phyloP scores from a whole-genome alignment of 148 eudicot genomes.

The Selenicereus undatus region DNA sequence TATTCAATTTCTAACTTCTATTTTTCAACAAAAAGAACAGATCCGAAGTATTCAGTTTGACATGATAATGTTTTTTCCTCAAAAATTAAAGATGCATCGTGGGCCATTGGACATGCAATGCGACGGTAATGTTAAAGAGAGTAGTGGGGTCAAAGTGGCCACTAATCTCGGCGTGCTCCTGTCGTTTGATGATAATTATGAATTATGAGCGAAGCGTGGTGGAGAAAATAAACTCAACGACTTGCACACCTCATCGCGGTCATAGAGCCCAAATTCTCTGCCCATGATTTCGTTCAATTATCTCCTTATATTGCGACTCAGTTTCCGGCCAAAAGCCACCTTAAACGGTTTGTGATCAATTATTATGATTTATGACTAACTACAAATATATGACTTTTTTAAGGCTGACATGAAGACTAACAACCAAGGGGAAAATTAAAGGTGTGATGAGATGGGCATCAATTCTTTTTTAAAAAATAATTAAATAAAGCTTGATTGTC shows the following conservation, averaged over 20 bases:
- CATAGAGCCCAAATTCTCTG: no score
- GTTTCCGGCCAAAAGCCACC: neutral
- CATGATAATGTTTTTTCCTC: neutral
- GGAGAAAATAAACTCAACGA: neutral
- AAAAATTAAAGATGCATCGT: neutral
- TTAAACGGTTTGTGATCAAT: neutral
- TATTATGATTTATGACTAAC: neutral
- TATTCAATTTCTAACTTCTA: no score
- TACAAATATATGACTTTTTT: neutral
- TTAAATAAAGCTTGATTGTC: no score
- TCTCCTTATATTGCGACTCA: neutral
- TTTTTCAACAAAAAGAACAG: no score
- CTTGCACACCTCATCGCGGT: neutral
- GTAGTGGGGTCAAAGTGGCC: conserved; percentile 6
- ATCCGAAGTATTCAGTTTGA: no score
- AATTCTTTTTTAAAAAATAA: no score
- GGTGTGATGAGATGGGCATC: neutral
- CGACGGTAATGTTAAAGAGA: neutral
- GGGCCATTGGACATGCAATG: neutral
- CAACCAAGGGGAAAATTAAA: neutral
- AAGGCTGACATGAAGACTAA: neutral
- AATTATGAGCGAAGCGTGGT: neutral
- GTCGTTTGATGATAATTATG: neutral
- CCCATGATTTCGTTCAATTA: neutral
- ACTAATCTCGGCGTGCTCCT: conserved; percentile 4